Evolutionary conservation across 768 basidiomycete genomes (phyloP), one percentile per base, ranked within the genome.

Genomic region (Tricholoma furcatifolium): DNA sequence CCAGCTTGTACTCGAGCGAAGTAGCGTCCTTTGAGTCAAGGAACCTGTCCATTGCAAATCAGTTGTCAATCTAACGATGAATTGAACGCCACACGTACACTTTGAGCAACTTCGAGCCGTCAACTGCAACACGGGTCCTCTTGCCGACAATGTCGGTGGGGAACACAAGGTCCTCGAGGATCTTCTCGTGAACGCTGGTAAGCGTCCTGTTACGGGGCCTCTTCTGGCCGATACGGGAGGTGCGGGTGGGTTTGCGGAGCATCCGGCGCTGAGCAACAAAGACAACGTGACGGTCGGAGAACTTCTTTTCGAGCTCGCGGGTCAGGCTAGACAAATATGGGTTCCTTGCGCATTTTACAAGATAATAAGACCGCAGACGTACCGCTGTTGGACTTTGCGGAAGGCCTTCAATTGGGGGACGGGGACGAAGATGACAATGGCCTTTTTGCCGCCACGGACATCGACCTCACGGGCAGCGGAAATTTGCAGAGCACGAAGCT

Each of bases 261-360:
- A 98, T 94, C 68, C 96, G 87, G 72, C 97, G 93, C 78, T 99
- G 97, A 50, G 91, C 97, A 71, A 98, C 85, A 72, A 99, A 98
- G 54, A 99, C 92, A 71, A 99, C 93, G 76, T 98, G 95, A 70
- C 94, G 87, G 78, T 98, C 97, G 42, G 97, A 93, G 79, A 99
- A 98, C 77, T 99, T 99, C 85, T 99, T 99, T 85, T 99, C 97
- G 67, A 99, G 84, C 71, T 98, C 96, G 50, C 96, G 88, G 56
- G 96, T 98, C 69, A 98, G 88, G 73, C 96, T 98, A 57, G 38
- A 55, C 30, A 54, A 21, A 50, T 50, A 48, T 45, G 53, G 49
- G 47, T 56, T 51, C 31, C 56, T 51, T 24, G 54, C 54, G 47
- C 49, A 43, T 45, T 32, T 39, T 27, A 27, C 27, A 27, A 27